Evolutionary conservation across 2,329 filamentous ascomycete species (phyloP), one percentile per base, ranked within the genome.

Genomic region (Apiospora rasikravindrae): DNA sequence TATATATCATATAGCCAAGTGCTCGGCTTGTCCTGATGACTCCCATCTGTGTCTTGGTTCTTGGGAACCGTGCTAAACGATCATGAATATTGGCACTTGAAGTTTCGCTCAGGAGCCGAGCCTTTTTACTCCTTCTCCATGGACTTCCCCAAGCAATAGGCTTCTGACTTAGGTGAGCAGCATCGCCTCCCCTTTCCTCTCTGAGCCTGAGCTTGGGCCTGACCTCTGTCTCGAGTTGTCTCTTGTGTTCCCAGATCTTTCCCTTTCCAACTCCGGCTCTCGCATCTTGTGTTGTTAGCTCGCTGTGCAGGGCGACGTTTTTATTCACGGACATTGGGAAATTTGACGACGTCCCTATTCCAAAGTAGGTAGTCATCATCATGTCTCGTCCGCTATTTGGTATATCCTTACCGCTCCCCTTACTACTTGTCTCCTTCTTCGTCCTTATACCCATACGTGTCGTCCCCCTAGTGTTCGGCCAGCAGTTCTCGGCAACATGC

Each of bases 401-500:
- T 64, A 40, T 19, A 64, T 40, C 19, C 57, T 64, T 64, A 33
- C 33, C 57, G 4, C 57, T 64, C 57, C 57, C 57, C 33, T 64
- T 29, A 19, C 19, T 64, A 40, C 19, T 64, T 37, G 33, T 33
- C 57, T 64, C 33, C 3, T 14, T 64, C 33, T 24, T 64, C 53
- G 53, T 61, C 33, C 53, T 64, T 22, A 64, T 40, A 64, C 33
- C 33, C 53, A 22, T 33, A 19, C 16, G 26, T 37, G 2, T 61
- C 19, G 26, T 57, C 51, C 51, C 51, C 26, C 22, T 29, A 64
- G 57, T 37, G 33, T 64, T 64, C 57, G 57, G 57, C 33, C 57
- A 64, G 57, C 57, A 64, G 33, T 64, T 64, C 57, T 69, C 67
- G 42, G 26, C 49, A 14, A 69, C 68, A 53, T 69, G 68, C 68